These are phyloP conservation scores for Psilocybe tampanensis DNA, from an alignment of 768 basidiomycete species.

Conservation along the genomic window DNA sequence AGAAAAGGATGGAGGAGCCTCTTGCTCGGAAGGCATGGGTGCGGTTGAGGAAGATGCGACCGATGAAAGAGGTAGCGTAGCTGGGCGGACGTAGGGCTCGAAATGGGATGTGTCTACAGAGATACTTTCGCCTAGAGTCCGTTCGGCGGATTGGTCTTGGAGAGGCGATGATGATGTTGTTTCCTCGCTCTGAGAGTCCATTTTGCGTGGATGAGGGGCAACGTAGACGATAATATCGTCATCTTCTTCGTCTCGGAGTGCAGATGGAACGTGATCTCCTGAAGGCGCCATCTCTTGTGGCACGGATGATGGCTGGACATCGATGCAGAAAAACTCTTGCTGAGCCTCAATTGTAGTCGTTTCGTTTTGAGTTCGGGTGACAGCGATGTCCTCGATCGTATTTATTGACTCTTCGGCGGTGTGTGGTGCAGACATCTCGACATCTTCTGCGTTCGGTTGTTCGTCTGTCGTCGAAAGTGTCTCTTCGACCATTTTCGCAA, in stretches of 20 bases:
- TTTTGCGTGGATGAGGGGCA: slow-evolving; percentile 65
- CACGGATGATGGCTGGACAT: slow-evolving; percentile 25
- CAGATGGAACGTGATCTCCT: slow-evolving; percentile 18
- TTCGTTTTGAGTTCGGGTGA: background rate
- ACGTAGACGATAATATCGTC: slow-evolving; percentile 80
- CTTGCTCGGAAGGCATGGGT: background rate
- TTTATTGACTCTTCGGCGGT: background rate
- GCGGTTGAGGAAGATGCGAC: slow-evolving; percentile 2
- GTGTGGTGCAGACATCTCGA: slow-evolving; percentile 8
- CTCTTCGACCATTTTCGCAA: slow-evolving; percentile 24
- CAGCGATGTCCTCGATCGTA: background rate
- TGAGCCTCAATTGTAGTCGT: background rate
- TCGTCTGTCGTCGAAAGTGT: slow-evolving; percentile 18
- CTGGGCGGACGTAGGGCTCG: slow-evolving; percentile 21
- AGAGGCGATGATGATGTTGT: background rate
- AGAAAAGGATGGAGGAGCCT: slow-evolving; percentile 15
- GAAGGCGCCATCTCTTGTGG: slow-evolving; percentile 13
- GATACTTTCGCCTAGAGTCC: too few species aligned
- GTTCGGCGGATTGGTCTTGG: background rate
- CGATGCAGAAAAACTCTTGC: slow-evolving; percentile 13
- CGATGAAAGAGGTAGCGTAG: slow-evolving; percentile 13
- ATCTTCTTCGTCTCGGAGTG: slow-evolving; percentile 36
- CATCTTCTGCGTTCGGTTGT: background rate
- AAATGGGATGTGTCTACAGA: slow-evolving; percentile 24
- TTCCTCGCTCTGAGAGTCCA: slow-evolving; percentile 4